phyloP scores from a whole-genome alignment of 306 rosid genomes.

The Cercis canadensis region DNA sequence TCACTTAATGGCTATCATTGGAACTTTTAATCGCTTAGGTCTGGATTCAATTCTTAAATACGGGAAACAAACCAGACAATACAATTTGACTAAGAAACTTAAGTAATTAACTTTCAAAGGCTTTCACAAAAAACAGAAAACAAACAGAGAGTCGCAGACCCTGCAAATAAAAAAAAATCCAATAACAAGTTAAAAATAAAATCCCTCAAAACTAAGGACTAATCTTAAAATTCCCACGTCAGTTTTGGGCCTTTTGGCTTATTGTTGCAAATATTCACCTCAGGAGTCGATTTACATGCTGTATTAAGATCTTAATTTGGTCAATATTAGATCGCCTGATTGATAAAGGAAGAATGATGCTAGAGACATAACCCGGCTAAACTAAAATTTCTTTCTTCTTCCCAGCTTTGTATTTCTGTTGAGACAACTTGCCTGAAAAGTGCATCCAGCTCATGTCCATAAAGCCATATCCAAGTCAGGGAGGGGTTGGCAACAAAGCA shows the following conservation, averaged over 20 bases:
- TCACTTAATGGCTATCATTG: too few species aligned
- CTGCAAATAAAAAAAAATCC: too few species aligned
- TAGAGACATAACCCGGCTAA: not conserved
- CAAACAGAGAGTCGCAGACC: too few species aligned
- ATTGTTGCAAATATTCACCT: constrained; percentile 33
- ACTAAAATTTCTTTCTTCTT: constrained; percentile 28
- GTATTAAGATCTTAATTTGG: constrained; percentile 29
- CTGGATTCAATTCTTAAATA: too few species aligned
- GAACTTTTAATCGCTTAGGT: too few species aligned
- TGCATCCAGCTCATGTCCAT: constrained; percentile 32
- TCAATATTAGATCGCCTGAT: constrained; percentile 28
- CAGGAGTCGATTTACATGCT: constrained; percentile 32
- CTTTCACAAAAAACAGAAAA: too few species aligned
- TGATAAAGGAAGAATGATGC: too few species aligned
- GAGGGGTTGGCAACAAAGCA: constrained; percentile 17
- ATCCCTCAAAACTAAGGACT: not conserved
- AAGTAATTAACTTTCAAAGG: too few species aligned
- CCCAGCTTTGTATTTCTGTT: constrained; percentile 24
- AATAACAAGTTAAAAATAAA: not conserved
- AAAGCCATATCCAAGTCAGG: constrained; percentile 29
- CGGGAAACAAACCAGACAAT: too few species aligned
- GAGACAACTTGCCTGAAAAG: constrained; percentile 38
- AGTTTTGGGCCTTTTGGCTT: not conserved
- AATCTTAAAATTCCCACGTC: constrained; percentile 10
- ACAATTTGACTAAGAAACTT: too few species aligned